Conservation (phyloP, 768 basidiomycete species). For the Amanita brunnescens region DNA sequence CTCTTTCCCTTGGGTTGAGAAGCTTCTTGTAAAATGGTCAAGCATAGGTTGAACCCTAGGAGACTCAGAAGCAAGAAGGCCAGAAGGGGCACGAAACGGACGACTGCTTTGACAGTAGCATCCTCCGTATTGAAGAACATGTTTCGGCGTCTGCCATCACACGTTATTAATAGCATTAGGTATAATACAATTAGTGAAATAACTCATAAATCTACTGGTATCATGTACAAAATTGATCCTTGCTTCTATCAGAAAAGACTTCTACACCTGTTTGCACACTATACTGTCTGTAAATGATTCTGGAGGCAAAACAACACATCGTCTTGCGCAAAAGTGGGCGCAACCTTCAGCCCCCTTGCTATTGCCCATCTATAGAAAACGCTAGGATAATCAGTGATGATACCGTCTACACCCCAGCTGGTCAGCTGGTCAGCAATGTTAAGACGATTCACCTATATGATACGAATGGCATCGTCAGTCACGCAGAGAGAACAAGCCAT, state of each 20-base stretch:
- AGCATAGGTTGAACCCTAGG: not conserved
- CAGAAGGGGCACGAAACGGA: not conserved
- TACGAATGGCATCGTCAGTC: not conserved
- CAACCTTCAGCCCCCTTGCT: constrained; percentile 41
- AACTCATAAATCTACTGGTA: not conserved
- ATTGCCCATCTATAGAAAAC: constrained; percentile 48
- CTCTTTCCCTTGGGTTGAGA: not conserved
- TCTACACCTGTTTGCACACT: not conserved
- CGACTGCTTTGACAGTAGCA: not conserved
- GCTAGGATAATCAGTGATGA: constrained; percentile 71
- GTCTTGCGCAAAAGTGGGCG: constrained; percentile 50
- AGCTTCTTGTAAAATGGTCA: not conserved
- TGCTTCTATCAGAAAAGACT: not conserved
- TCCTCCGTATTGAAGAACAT: not conserved
- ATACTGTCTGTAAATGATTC: constrained; percentile 34
- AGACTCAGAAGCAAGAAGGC: not conserved
- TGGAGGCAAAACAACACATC: constrained; percentile 55
- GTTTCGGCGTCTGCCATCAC: not conserved
- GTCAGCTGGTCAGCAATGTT: constrained; percentile 54
- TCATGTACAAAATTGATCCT: not conserved
- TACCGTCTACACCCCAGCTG: constrained; percentile 58
- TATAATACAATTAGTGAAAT: not conserved
- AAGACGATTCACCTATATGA: constrained; percentile 52
- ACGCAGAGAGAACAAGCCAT: constrained; percentile 1
- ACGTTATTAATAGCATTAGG: not conserved